These are phyloP conservation scores for Arabidopsis thaliana DNA, from an alignment of 345 rosid species.

Conservation along the genomic window TAIR10.1 NC_003075.7:8900501-8901000, in stretches of 20 bases:
- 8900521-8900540: neutral
- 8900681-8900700: neutral
- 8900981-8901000: neutral
- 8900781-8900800: neutral
- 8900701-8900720: neutral
- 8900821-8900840: neutral
- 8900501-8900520: neutral
- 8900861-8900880: neutral
- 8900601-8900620: neutral
- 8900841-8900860: neutral
- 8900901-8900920: neutral
- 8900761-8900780: slow-evolving; percentile 1
- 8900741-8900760: neutral
- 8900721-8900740: neutral
- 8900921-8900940: neutral
- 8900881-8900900: neutral
- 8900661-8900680: neutral
- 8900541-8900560: neutral
- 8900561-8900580: neutral
- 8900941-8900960: neutral
- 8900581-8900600: neutral
- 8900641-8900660: neutral
- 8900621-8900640: neutral
- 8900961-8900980: neutral
- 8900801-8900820: neutral